Conservation (phyloP, 2,329 filamentous ascomycete species). For the Teratosphaeria gauchensis region DNA sequence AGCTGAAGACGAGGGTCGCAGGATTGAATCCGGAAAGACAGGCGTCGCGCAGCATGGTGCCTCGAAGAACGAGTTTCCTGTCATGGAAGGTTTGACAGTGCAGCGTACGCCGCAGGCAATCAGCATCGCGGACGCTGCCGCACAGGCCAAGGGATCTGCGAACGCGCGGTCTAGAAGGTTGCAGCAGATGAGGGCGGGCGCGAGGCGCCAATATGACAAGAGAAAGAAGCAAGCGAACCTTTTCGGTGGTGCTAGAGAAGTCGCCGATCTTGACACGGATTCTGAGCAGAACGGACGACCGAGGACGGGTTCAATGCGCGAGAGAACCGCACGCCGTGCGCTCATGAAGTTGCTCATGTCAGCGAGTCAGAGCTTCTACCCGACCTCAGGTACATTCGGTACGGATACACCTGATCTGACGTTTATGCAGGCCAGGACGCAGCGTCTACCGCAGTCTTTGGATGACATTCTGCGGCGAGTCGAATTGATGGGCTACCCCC, state of each 20-base stretch:
- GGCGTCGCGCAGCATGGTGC: not conserved
- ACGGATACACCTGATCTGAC: not conserved
- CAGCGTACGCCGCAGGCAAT: constrained; percentile 2
- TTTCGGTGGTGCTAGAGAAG: not conserved
- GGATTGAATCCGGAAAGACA: not conserved
- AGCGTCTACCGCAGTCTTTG: not conserved
- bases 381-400: constrained; percentile 2
- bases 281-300: not conserved
- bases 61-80: constrained; percentile 3
- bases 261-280: not conserved
- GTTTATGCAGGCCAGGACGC: not conserved
- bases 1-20: not conserved
- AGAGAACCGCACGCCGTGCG: not conserved
- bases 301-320: not conserved
- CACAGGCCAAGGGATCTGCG: not conserved
- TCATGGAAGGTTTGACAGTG: constrained; percentile 4
- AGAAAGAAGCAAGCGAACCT: not conserved
- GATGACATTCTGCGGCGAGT: not conserved
- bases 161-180: not conserved
- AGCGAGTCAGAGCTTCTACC: not conserved
- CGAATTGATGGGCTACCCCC: not conserved
- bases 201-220: not conserved
- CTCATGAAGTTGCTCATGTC: not conserved
- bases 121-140: not conserved
- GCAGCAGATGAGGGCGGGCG: not conserved